Evolutionary conservation across 2,329 filamentous ascomycete species (phyloP).

Genomic region (Talaromyces sp.): DNA sequence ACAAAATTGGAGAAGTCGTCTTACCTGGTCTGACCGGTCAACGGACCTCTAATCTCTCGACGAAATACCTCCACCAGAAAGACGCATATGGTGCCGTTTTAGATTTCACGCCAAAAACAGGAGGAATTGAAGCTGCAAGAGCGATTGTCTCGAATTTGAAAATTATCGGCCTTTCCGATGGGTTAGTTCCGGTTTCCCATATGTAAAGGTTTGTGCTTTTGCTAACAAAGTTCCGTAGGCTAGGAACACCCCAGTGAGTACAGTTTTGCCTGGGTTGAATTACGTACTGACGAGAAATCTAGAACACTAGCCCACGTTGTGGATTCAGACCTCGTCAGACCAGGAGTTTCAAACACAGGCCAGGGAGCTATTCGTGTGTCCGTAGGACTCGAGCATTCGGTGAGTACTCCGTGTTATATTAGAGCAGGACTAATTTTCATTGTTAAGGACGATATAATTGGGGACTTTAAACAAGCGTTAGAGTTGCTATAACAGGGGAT

Average conservation of each 20-base stretch:
- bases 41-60: neutral
- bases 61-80: slow-evolving; percentile 6
- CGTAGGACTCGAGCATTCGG: slow-evolving; percentile 83
- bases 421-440: neutral
- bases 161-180: slow-evolving; percentile 5
- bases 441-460: slow-evolving; percentile 73
- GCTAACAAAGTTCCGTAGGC: neutral
- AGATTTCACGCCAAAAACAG: slow-evolving; percentile 2
- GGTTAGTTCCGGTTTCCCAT: slow-evolving; percentile 1
- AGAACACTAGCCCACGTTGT: slow-evolving; percentile 29
- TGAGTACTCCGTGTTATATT: neutral
- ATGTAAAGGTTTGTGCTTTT: neutral
- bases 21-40: slow-evolving; percentile 58
- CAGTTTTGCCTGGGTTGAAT: neutral
- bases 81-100: slow-evolving; percentile 5
- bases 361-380: slow-evolving; percentile 82
- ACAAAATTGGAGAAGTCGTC: slow-evolving; percentile 74
- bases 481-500: neutral
- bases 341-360: slow-evolving; percentile 74
- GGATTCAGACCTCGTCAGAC: slow-evolving; percentile 41
- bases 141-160: slow-evolving; percentile 1
- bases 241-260: slow-evolving; percentile 12
- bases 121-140: neutral
- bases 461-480: slow-evolving; percentile 72
- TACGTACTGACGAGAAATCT: neutral